Evolutionary conservation across 495 filamentous ascomycete species (phyloP), one percentile per base, ranked within the genome.

Genomic region (Penicillium ucsense): DNA sequence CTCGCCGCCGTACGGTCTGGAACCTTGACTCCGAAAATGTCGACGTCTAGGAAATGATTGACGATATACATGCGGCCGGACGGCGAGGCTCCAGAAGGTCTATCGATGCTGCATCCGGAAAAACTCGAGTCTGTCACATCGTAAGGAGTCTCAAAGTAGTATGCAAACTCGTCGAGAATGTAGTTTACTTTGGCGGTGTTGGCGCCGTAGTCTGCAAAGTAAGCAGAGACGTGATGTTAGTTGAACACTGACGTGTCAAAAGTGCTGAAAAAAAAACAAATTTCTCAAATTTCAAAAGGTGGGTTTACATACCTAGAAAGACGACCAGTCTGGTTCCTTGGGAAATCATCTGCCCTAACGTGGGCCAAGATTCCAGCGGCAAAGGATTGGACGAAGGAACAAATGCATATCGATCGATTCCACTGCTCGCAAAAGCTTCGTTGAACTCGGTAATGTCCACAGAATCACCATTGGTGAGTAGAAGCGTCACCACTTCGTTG

Each of bases 71-170:
- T 67, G 6, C 79, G 81, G 4, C 67, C 62, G 6, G 67, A 53
- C 11, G 68, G 52, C 4, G 72, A 64, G 6, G 73, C 59, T 32
- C 61, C 61, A 6, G 71, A 50, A 2, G 84, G 83, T 1, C 84
- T 75, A 55, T 87, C 75, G 36, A 86, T 73, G 6, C 66, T 74
- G 66, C 84, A 89, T 62, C 72, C 54, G 1, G 62, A 54, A 50
- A 75, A 73, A 7, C 60, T 50, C 6, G 65, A 36, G 48, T 77
- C 73, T 3, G 74, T 78, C 4, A 80, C 73, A 45, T 80, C 79
- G 57, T 68, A 89, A 9, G 81, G 62, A 0, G 82, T 88, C 63
- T 88, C 84, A 60, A 86, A 89, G 55, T 84, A 76, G 61, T 85
- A 73, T 45, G 68, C 62, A 62, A 86, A 89, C 58, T 89, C 82